Evolutionary conservation across 78 protist genomes (phyloP).

Genomic region (Polysphondylium violaceum): DNA sequence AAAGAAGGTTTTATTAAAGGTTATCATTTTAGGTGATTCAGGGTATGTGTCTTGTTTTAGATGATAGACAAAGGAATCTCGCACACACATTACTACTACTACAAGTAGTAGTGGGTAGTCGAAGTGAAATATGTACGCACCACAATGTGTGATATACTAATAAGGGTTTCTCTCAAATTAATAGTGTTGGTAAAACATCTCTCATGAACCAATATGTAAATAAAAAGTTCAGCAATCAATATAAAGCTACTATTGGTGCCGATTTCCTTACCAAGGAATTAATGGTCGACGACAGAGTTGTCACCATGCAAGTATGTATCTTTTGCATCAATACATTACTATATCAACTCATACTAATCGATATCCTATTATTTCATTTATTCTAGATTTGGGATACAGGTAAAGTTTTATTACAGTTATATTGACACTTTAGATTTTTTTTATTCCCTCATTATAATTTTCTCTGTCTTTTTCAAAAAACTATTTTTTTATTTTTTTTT

Average conservation of each 20-base stretch:
- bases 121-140: too few species aligned
- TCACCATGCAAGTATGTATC: conserved; percentile 98
- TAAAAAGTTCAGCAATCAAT: conserved; percentile 96
- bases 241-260: conserved; percentile 99
- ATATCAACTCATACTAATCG: neutral
- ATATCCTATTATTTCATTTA: neutral
- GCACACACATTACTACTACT: too few species aligned
- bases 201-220: conserved; percentile 98
- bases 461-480: too few species aligned
- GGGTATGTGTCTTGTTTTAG: too few species aligned
- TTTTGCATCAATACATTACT: conserved; percentile 39
- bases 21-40: conserved; percentile 96
- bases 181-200: conserved; percentile 97
- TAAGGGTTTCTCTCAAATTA: neutral
- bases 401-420: neutral
- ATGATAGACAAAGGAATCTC: neutral
- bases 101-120: too few species aligned
- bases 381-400: conserved; percentile 97
- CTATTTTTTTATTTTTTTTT: neutral
- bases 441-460: neutral
- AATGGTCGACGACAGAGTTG: conserved; percentile 96
- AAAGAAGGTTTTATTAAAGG: conserved; percentile 92
- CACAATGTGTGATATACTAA: too few species aligned
- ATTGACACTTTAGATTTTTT: neutral
- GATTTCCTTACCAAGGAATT: conserved; percentile 99